These are phyloP conservation scores for Claviceps paspali DNA, from an alignment of 2,329 filamentous ascomycete genomes.

Conservation along the genomic window DNA sequence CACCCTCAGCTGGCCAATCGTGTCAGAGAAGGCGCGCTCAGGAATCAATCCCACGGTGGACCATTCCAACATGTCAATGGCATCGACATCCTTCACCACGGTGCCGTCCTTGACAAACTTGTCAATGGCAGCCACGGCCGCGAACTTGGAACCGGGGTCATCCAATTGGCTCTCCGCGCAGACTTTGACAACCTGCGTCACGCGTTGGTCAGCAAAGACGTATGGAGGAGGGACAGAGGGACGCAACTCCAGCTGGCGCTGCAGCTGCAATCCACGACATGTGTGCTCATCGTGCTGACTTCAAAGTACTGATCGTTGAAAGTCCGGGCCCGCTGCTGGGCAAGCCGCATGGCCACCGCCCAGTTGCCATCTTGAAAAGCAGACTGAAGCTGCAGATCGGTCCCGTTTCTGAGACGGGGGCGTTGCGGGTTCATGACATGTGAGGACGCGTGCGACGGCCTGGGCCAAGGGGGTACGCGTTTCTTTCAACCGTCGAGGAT, in stretches of 20 bases:
- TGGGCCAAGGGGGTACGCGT: too few relatives aligned
- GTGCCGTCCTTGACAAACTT: conserved; percentile 30
- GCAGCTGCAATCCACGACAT: too few relatives aligned
- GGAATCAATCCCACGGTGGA: conserved; percentile 25
- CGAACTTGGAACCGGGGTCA: conserved; percentile 28
- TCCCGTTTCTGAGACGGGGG: conserved; percentile 30
- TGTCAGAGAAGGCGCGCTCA: conserved; percentile 28
- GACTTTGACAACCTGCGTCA: conserved; percentile 27
- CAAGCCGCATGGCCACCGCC: conserved; percentile 33
- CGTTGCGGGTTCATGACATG: conserved; percentile 19
- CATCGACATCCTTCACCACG: conserved; percentile 32
- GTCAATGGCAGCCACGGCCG: conserved; percentile 28
- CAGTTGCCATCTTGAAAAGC: conserved; percentile 41
- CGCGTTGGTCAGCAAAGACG: too few relatives aligned
- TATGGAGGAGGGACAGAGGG: too few relatives aligned
- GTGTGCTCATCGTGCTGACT: too few relatives aligned
- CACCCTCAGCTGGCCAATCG: conserved; percentile 33
- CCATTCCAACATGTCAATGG: conserved; percentile 40
- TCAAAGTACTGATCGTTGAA: conserved; percentile 41
- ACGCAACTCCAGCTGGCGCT: too few relatives aligned
- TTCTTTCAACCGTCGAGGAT: too few relatives aligned
- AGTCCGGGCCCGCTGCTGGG: conserved; percentile 32
- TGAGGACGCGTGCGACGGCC: too few relatives aligned
- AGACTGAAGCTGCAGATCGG: conserved; percentile 38
- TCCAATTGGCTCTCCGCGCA: conserved; percentile 38